phyloP scores from a whole-genome alignment of 2,329 filamentous ascomycete genomes.

The Esteya vermicola region DNA sequence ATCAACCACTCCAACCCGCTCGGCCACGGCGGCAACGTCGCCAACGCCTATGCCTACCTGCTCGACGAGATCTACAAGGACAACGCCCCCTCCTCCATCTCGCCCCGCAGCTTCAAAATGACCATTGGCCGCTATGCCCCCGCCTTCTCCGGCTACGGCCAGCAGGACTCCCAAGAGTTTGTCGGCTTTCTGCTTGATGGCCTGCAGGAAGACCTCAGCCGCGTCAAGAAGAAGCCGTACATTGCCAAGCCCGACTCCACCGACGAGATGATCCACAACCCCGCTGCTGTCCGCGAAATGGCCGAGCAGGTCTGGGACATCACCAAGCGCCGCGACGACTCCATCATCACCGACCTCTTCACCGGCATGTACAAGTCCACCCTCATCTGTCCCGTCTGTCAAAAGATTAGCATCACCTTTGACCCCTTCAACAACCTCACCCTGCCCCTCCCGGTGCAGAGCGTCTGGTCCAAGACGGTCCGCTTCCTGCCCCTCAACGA shows the following conservation, averaged over 20 bases:
- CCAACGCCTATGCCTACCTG: conserved; percentile 66
- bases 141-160: conserved; percentile 84
- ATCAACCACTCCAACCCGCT: conserved; percentile 78
- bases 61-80: conserved; percentile 67
- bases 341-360: conserved; percentile 88
- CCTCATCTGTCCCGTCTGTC: conserved; percentile 76
- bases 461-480: conserved; percentile 61
- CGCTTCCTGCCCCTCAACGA: conserved; percentile 67
- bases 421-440: conserved; percentile 95
- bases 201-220: conserved; percentile 86
- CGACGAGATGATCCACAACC: conserved; percentile 83
- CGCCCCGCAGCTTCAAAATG: conserved; percentile 69
- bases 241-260: conserved; percentile 96
- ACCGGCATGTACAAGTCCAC: conserved; percentile 98
- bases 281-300: conserved; percentile 65
- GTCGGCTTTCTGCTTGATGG: conserved; percentile 89
- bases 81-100: conserved; percentile 49
- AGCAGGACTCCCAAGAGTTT: conserved; percentile 97
- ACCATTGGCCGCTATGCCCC: conserved; percentile 69
- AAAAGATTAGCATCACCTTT: conserved; percentile 96
- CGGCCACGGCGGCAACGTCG: conserved; percentile 73
- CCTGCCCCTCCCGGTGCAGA: conserved; percentile 76
- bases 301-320: conserved; percentile 84
- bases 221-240: conserved; percentile 90
- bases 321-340: conserved; percentile 84